Evolutionary conservation across 106 monocot genomes (phyloP), one percentile per base, ranked within the genome.

Genomic region (Phalaenopsis aphrodite): DNA sequence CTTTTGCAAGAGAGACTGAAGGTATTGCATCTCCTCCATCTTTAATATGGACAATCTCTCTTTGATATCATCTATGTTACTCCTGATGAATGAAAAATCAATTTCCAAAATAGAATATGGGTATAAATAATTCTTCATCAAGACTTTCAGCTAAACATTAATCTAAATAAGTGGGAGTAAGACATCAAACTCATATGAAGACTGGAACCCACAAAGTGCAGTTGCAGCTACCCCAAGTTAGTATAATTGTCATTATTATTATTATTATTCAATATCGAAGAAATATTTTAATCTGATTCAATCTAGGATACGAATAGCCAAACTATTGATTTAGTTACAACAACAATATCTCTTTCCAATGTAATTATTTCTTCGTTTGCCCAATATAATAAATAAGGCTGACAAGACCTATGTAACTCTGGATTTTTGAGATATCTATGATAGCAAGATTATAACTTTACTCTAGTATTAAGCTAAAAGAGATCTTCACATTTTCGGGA

Each of bases 11-110:
- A 76, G 30, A 76, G 24, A 30, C 30, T 76, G 42, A 42, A 76
- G 76, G 30, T 76, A 24, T 15, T 76, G 76, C 14, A 76, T 47
- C 42, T 76, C 76, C 48, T 76, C 76, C 76, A 52, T 49, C 76
- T 76, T 76, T 76, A 76, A 15, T 52, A 21, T 52, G 23, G 30
- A 76, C 42, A 76, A 0, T 30, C 36, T 76, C 24, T 76, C 76
- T 76, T 52, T 76, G 49, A 30, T 17, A 76, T 76, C 76, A 49
- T 24, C 11, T 48, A 76, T 49, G 24, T 10, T 23, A 42, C 47
- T 49, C 24, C 76, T 76, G 24, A 23, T 49, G 48, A 14, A 45
- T 49, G 10, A 76, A 69, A 0, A 69, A 69, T 69, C 14, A 69
- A 38, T 39, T 69, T 15, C 39, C 30, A 30, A 69, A 39, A 39